Evolutionary conservation across 2,329 filamentous ascomycete species (phyloP).

Genomic region (Fusarium nematophilum): DNA sequence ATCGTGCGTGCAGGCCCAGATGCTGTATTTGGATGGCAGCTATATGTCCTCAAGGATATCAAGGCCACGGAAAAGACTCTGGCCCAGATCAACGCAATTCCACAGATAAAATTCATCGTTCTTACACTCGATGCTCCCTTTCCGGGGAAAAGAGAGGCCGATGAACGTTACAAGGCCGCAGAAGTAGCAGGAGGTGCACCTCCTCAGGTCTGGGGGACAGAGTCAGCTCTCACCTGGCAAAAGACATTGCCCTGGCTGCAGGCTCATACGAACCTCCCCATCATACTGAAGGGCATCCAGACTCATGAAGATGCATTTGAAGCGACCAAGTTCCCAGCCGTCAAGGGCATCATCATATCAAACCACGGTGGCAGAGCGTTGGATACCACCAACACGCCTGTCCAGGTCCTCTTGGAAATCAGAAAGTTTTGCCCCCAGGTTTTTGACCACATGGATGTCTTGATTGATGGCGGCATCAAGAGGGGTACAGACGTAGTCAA

Average conservation of each 20-base stretch:
- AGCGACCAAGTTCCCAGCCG: slow-evolving; percentile 64
- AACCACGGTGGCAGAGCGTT: slow-evolving; percentile 74
- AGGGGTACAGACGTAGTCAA: slow-evolving; percentile 76
- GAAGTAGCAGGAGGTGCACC: slow-evolving; percentile 64
- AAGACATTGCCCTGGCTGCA: slow-evolving; percentile 49
- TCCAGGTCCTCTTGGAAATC: slow-evolving; percentile 71
- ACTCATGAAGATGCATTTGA: slow-evolving; percentile 69
- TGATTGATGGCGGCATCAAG: slow-evolving; percentile 72
- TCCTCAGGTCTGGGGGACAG: slow-evolving; percentile 65
- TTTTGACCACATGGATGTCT: slow-evolving; percentile 69
- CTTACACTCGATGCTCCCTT: slow-evolving; percentile 70
- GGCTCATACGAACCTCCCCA: slow-evolving; percentile 64
- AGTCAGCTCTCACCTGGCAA: slow-evolving; percentile 72
- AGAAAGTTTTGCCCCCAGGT: slow-evolving; percentile 69
- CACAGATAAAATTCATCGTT: slow-evolving; percentile 71
- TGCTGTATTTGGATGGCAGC: slow-evolving; percentile 68
- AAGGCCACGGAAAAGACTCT: slow-evolving; percentile 50
- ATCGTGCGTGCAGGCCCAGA: slow-evolving; percentile 52
- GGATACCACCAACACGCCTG: slow-evolving; percentile 62
- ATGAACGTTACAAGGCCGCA: slow-evolving; percentile 57
- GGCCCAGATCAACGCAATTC: slow-evolving; percentile 74
- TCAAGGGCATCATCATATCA: slow-evolving; percentile 66
- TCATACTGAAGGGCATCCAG: slow-evolving; percentile 78
- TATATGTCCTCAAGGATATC: slow-evolving; percentile 70
- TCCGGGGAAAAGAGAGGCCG: slow-evolving; percentile 64